Evolutionary conservation across 2,329 filamentous ascomycete species (phyloP), one percentile per base, ranked within the genome.

Genomic region (Fusarium mundagurra): DNA sequence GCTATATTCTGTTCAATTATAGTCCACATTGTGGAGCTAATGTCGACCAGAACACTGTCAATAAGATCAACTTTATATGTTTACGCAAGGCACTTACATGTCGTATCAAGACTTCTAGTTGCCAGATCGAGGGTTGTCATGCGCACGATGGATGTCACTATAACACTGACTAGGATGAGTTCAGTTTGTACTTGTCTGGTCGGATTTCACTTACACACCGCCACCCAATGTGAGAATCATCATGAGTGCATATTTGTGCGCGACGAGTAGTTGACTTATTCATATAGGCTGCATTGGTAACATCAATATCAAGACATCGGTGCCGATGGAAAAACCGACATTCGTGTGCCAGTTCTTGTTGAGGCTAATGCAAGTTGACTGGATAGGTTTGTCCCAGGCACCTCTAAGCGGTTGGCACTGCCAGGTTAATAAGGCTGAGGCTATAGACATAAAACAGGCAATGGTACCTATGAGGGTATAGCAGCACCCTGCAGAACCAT

Each of bases 261-360:
- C 76, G 10, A 76, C 71, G 7, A 82, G 82, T 61, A 88, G 79
- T 59, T 87, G 84, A 50, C 87, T 83, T 24, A 79, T 73, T 81
- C 85, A 85, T 20, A 88, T 82, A 27, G 85, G 85, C 31, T 84
- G 82, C 65, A 89, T 82, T 4, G 87, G 86, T 48, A 89, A 75
- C 24, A 82, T 39, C 45, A 88, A 77, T 45, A 89, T 84, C 62
- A 86, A 69, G 20, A 86, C 61, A 66, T 89, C 86, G 18, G 84
- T 85, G 11, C 82, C 71, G 39, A 88, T 85, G 57, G 86, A 87
- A 69, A 85, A 84, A 2, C 83, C 82, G 3, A 84, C 86, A 70
- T 88, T 88, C 50, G 85, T 82, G 64, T 86, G 85, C 86, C 87
- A 89, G 68, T 86, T 85, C 11, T 78, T 79, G 4, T 84, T 84